Percentiles rank a stretch among this genome's conserved stretches.
phyloP scores from a whole-genome alignment of 352 stramenopile species.

The Phytophthora agathidicida region DNA sequence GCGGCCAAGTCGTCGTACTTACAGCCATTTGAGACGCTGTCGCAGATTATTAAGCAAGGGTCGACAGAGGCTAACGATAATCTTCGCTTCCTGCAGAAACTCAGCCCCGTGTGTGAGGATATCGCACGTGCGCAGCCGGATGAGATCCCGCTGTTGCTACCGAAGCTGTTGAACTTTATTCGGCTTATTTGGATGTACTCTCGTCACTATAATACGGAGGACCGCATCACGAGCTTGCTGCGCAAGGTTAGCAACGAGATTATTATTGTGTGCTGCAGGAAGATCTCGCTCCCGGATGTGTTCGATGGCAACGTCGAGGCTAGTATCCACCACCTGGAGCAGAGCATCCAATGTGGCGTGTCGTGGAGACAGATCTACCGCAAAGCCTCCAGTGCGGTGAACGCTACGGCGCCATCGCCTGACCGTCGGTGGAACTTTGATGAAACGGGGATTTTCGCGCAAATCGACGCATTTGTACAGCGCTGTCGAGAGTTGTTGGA shows the following conservation, averaged over 20 bases:
- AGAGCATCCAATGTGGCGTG: conserved; percentile 93
- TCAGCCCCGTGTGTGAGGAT: conserved; percentile 91
- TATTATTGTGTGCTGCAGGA: conserved; percentile 89
- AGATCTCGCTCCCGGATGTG: conserved; percentile 90
- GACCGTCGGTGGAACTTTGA: conserved; percentile 92
- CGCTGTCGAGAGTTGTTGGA: conserved; percentile 94
- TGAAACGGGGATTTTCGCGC: conserved; percentile 94
- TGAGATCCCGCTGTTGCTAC: conserved; percentile 92
- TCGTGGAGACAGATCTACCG: conserved; percentile 93
- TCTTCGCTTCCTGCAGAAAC: conserved; percentile 93
- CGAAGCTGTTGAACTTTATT: conserved; percentile 93
- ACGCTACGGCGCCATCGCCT: conserved; percentile 46
- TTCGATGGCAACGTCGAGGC: conserved; percentile 94
- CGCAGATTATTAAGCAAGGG: conserved; percentile 93
- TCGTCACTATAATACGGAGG: conserved; percentile 94
- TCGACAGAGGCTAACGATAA: conserved; percentile 95
- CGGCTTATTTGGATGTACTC: conserved; percentile 95
- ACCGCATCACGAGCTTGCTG: conserved; percentile 92
- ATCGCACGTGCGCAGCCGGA: conserved; percentile 83
- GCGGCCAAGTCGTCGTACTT: conserved; percentile 94
- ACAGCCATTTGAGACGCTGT: conserved; percentile 92
- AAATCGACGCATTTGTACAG: conserved; percentile 97
- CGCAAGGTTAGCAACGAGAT: conserved; percentile 96
- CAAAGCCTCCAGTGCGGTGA: conserved; percentile 64
- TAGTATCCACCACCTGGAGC: conserved; percentile 89